phyloP scores from a whole-genome alignment of 2,329 filamentous ascomycete species.

The Cryphonectria japonica region DNA sequence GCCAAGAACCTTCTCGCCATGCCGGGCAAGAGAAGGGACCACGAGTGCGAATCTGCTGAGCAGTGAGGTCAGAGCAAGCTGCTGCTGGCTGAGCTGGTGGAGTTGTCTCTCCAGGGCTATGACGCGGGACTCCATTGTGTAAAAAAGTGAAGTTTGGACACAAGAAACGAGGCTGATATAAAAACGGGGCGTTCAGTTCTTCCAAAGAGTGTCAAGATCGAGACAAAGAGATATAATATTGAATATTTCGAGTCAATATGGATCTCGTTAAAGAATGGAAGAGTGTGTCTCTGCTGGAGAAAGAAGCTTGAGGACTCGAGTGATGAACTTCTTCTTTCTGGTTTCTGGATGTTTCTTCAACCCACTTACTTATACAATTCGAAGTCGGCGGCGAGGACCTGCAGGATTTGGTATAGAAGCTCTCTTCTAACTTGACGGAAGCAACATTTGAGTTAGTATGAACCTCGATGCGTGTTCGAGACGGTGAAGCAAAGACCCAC shows the following conservation, averaged over 20 bases:
- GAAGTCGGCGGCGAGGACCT: neutral
- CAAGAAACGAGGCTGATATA: neutral
- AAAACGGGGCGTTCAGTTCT: too few species aligned
- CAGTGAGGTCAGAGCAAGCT: neutral
- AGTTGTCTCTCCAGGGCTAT: slow-evolving; percentile 9
- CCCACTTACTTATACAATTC: neutral
- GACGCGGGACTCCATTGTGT: slow-evolving; percentile 1
- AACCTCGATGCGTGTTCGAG: neutral
- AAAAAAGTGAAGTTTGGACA: neutral
- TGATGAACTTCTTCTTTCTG: neutral
- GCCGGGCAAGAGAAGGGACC: neutral
- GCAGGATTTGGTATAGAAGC: neutral
- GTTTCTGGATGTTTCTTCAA: neutral
- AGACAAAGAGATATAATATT: neutral
- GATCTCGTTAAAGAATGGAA: neutral
- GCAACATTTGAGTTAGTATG: neutral
- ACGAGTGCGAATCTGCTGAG: neutral
- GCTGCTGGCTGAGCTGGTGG: slow-evolving; percentile 2
- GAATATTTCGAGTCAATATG: neutral
- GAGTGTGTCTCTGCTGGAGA: neutral
- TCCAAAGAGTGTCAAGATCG: neutral
- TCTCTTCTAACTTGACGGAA: neutral
- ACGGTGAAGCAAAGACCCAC: neutral
- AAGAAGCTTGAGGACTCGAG: neutral
- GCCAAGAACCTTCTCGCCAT: neutral